These are phyloP conservation scores for Arabis alpina DNA, from an alignment of 345 rosid genomes.

Conservation along the genomic window DNA sequence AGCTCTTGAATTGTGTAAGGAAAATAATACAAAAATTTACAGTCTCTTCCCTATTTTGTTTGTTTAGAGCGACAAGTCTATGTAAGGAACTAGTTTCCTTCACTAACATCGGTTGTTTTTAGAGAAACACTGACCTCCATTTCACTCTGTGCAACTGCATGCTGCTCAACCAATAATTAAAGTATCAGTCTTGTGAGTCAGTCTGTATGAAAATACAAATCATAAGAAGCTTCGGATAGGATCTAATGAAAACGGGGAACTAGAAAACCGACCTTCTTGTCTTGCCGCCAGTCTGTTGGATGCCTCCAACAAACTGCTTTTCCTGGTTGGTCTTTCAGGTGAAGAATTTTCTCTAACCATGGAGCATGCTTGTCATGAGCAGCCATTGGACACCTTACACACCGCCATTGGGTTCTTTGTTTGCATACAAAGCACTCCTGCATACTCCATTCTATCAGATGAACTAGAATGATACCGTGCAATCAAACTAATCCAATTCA, in stretches of 20 bases:
- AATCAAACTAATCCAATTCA: conserved; percentile 10
- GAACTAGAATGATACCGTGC: not conserved
- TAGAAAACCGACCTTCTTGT: conserved; percentile 72
- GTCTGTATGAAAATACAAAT: conserved; percentile 47
- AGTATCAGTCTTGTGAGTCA: conserved; percentile 70
- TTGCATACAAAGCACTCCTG: conserved; percentile 87
- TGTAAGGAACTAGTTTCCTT: no score
- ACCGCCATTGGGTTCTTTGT: conserved; percentile 67
- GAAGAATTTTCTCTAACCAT: conserved; percentile 71
- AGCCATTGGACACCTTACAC: conserved; percentile 68
- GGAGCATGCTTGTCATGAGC: conserved; percentile 84
- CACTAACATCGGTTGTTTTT: no score
- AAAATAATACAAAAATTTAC: not conserved
- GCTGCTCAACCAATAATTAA: conserved; percentile 83
- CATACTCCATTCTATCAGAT: conserved; percentile 21
- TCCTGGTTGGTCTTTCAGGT: conserved; percentile 61
- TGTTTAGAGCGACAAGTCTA: no score
- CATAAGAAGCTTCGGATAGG: conserved; percentile 7
- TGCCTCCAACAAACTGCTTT: conserved; percentile 94
- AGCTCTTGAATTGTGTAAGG: conserved; percentile 14
- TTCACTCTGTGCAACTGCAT: conserved; percentile 57
- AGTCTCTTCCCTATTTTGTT: no score
- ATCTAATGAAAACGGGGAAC: conserved; percentile 49
- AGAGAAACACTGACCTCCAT: conserved; percentile 72
- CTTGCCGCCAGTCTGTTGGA: conserved; percentile 67